These are phyloP conservation scores for Silene uniflora DNA, from an alignment of 148 eudicot genomes.

Conservation along the genomic window DNA sequence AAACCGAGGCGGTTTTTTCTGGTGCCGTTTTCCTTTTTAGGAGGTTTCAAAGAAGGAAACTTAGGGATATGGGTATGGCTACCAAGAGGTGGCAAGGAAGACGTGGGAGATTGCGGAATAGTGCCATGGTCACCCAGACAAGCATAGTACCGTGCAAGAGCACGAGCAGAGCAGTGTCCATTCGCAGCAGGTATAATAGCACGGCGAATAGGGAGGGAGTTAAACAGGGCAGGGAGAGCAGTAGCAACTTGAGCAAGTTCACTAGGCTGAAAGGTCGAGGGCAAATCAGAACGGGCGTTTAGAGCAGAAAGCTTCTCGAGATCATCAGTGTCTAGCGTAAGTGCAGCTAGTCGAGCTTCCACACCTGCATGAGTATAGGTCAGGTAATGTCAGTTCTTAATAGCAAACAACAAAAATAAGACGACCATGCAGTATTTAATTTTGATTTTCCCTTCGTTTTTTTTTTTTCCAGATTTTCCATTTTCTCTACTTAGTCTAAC, in stretches of 20 bases:
- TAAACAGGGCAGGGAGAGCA: constrained; percentile 62
- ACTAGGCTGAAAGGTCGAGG: constrained; percentile 68
- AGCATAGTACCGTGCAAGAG: constrained; percentile 96
- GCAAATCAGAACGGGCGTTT: constrained; percentile 49
- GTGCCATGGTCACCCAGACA: constrained; percentile 60
- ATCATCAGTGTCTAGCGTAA: constrained; percentile 68
- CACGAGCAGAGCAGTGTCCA: constrained; percentile 97
- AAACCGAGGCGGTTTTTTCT: constrained; percentile 31
- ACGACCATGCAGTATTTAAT: background rate
- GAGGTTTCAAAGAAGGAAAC: constrained; percentile 37
- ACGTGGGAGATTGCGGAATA: constrained; percentile 57
- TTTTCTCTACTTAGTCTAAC: no score
- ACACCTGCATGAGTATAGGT: constrained; percentile 47
- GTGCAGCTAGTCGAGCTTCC: constrained; percentile 88
- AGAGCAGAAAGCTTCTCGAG: constrained; percentile 46
- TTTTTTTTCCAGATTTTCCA: background rate
- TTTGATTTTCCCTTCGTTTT: background rate
- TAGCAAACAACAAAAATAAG: background rate
- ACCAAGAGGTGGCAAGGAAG: constrained; percentile 68
- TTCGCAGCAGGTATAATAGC: constrained; percentile 95
- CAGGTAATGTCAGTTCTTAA: constrained; percentile 1
- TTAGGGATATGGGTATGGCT: constrained; percentile 77
- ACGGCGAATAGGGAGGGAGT: constrained; percentile 76
- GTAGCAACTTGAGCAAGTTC: constrained; percentile 46
- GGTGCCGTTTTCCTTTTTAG: constrained; percentile 33